A percentile compares a stretch with the other conserved stretches of the same genome.
phyloP scores from a whole-genome alignment of 2,329 filamentous ascomycete species.

The Nannizziopsis barbatae region DNA sequence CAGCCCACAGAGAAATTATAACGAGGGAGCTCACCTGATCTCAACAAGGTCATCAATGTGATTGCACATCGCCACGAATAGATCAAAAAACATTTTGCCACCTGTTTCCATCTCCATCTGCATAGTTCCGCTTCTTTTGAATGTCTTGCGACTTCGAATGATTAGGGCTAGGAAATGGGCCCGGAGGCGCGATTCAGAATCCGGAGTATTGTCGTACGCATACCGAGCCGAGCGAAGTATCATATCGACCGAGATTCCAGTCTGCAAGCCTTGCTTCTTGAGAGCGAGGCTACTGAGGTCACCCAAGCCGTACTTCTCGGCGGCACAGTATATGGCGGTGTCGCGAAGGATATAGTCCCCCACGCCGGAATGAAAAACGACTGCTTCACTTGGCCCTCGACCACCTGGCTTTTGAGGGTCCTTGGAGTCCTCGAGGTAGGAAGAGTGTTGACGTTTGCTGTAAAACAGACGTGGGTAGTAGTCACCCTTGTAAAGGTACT shows the following conservation, averaged over 20 bases:
- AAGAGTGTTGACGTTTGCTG: slow-evolving; percentile 75
- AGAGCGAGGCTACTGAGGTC: slow-evolving; percentile 84
- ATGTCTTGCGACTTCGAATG: slow-evolving; percentile 92
- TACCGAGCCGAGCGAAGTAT: slow-evolving; percentile 89
- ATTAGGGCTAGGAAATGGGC: slow-evolving; percentile 96
- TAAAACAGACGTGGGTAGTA: slow-evolving; percentile 84
- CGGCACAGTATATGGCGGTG: slow-evolving; percentile 88
- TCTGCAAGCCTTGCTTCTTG: slow-evolving; percentile 88
- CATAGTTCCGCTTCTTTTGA: slow-evolving; percentile 97
- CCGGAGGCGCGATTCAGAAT: slow-evolving; percentile 82
- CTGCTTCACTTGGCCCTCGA: slow-evolving; percentile 58
- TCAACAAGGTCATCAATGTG: slow-evolving; percentile 94
- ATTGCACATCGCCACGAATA: slow-evolving; percentile 97
- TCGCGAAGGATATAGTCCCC: slow-evolving; percentile 74
- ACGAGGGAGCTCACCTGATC: slow-evolving; percentile 52
- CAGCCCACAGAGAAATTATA: slow-evolving; percentile 14
- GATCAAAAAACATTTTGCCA: slow-evolving; percentile 91
- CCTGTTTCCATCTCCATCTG: slow-evolving; percentile 96
- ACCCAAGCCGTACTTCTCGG: slow-evolving; percentile 80
- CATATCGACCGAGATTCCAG: slow-evolving; percentile 80
- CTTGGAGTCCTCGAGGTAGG: slow-evolving; percentile 69
- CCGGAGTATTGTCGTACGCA: slow-evolving; percentile 89
- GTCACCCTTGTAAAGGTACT: slow-evolving; percentile 95
- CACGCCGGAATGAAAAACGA: slow-evolving; percentile 63
- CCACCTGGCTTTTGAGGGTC: slow-evolving; percentile 46